Base-by-base conservation (phyloP, 176 grass and related monocot genomes). In the Puya raimondii region DNA sequence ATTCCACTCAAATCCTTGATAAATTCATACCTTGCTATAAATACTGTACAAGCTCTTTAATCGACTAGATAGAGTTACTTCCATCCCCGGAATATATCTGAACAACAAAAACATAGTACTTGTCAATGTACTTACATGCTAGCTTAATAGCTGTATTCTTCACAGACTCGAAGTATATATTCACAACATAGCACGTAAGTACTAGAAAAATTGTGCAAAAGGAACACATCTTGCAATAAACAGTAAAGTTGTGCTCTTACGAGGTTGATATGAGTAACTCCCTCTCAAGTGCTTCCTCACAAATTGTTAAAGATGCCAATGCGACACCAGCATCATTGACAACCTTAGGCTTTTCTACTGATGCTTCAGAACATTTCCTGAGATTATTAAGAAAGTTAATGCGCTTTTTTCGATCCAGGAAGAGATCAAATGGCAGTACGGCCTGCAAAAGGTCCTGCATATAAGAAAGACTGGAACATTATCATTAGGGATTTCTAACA, bases 21-120 rank as follows among this genome's bases (percentile, higher is more conserved):
- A 9, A n/a, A 17, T 59, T 59, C n/a, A 56, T 80, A 97, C 93
- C 93, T 96, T 96, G 78, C 80, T 87, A 77, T 92, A 90, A 57
- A 97, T 85, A 82, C 93, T 85, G 70, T 97, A 97, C 72, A 92
- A 85, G 77, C 93, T 97, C 78, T 97, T 97, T 51, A 97, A 78
- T 75, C 93, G 83, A 85, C 88, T 92, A 11, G 86, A 92, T 74
- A 97, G 71, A 78, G 80, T 86, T 50, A 97, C 93, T 87, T 97
- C 93, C 93, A 97, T 97, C 72, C 93, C 93, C 21, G 93, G 93
- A 81, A 92, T 97, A 53, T 97, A 97, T 70, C 93, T 97, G 82
- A 79, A 79, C 23, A 84, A 70, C 51, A 63, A 56, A 84, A 71
- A 84, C 0, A 12, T 27, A 47, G 59, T 50, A 76, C 69, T 76